Evolutionary conservation across 768 basidiomycete genomes (phyloP), one percentile per base, ranked within the genome.

Genomic region (Fistulinella prunicolor): DNA sequence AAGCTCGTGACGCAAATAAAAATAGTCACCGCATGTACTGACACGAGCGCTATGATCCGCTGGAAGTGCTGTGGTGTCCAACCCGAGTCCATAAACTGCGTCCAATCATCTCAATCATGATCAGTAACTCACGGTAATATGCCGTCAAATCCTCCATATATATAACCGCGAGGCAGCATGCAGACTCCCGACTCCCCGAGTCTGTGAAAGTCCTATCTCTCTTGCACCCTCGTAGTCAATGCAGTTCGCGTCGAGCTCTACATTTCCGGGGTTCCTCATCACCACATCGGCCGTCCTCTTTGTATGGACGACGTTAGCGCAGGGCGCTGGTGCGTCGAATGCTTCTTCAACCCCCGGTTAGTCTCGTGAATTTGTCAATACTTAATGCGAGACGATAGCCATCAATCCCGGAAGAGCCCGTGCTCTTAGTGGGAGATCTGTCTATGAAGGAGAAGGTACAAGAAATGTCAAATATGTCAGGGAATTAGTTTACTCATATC

Each of bases 251-350:
- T 42, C 20, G 40, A 3, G 16, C 14, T 32, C 35, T 21, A 13
- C 32, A 12, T n/a, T 47, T 20, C 20, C 48, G 16, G 30, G 7
- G 3, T 7, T 46, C n/a, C 36, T 51, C 6, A 8, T 42, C 28
- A 14, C 34, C 24, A 17, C 16, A 1, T 42, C 9, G 9, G 20
- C 40, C 30, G 12, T 43, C 39, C n/a, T 56, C 19, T 29, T 45
- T 22, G 26, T 20, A 1, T 59, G 54, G 42, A 34, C 34, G 1
- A 5, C 41, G 12, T 44, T 49, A 32, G 58, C 6, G 3, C 58
- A 36, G 24, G 38, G 54, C 21, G 54, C 42, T 6, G 42, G 57
- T 60, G n/a, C 49, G 54, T 46, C 17, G 12, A 14, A 40, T 8
- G 7, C 17, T 4, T 36, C 17, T 19, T 20, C n/a, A n/a, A n/a